Evolutionary conservation across 1,284 basidiomycete genomes (phyloP).

Genomic region (Mrakiaceae sp.): DNA sequence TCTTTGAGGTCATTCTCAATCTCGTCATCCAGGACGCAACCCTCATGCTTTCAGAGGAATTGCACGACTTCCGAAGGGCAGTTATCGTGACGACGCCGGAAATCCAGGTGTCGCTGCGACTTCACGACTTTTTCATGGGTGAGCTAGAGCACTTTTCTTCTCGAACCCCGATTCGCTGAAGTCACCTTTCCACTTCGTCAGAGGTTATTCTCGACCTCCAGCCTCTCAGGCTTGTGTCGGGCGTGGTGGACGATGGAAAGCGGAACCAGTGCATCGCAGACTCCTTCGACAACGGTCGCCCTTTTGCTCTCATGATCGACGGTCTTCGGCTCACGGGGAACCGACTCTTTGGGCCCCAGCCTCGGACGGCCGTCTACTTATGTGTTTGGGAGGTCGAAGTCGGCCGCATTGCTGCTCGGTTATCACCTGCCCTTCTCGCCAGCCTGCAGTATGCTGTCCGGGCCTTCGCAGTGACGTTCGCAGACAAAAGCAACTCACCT

Average conservation of each 20-base stretch:
- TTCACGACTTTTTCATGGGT: slow-evolving; percentile 84
- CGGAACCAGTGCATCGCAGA: too few species aligned
- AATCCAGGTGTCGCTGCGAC: slow-evolving; percentile 59
- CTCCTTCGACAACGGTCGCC: too few species aligned
- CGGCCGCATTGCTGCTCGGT: slow-evolving; percentile 48
- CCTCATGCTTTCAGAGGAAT: slow-evolving; percentile 57
- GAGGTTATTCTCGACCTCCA: slow-evolving; percentile 4
- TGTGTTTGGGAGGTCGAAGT: slow-evolving; percentile 78
- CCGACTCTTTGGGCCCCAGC: slow-evolving; percentile 74
- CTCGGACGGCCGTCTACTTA: slow-evolving; percentile 69
- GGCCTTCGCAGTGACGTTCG: slow-evolving; percentile 56
- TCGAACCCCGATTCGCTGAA: background rate
- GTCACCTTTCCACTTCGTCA: background rate
- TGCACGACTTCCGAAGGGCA: slow-evolving; percentile 54
- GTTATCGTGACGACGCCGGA: slow-evolving; percentile 51
- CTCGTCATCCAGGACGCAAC: slow-evolving; percentile 46
- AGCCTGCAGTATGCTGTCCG: slow-evolving; percentile 45
- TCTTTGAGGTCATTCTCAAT: slow-evolving; percentile 60
- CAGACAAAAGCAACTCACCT: slow-evolving; percentile 67
- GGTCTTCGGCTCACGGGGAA: slow-evolving; percentile 70
- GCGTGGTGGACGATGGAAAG: too few species aligned
- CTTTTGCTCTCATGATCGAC: slow-evolving; percentile 45
- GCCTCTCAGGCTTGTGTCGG: background rate
- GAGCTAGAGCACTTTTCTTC: slow-evolving; percentile 22
- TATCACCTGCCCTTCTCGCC: slow-evolving; percentile 48